These are phyloP conservation scores for Eragrostis nindensis DNA, from an alignment of 176 grass and related monocot genomes.

Conservation along the genomic window DNA sequence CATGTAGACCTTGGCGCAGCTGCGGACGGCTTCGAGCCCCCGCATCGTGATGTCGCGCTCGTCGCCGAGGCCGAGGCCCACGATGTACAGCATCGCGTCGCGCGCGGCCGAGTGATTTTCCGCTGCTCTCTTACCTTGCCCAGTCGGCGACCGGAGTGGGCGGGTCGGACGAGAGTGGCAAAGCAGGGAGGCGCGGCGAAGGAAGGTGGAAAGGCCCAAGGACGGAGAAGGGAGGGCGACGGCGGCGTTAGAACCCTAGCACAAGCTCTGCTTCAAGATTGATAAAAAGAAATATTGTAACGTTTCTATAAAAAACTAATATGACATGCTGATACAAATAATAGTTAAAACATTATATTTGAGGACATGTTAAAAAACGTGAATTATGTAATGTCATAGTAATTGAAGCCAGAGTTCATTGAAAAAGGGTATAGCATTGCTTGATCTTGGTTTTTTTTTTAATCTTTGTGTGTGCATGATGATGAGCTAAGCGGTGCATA, in stretches of 20 bases:
- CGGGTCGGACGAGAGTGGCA: not conserved
- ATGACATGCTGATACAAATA: too few species aligned
- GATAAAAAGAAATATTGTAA: too few species aligned
- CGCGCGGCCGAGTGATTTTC: not conserved
- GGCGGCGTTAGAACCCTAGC: conserved; percentile 1
- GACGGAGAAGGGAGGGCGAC: not conserved
- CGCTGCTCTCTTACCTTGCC: not conserved
- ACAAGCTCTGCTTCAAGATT: not conserved
- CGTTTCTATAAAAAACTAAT: too few species aligned
- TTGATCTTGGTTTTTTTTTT: too few species aligned
- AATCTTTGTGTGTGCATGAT: too few species aligned
- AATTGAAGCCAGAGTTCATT: too few species aligned
- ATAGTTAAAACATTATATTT: too few species aligned
- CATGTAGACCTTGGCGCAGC: conserved; percentile 79
- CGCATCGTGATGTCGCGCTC: conserved; percentile 86
- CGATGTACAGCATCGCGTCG: conserved; percentile 72
- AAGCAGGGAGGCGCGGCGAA: not conserved
- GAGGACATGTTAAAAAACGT: too few species aligned
- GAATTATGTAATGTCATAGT: too few species aligned
- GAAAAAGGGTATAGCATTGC: too few species aligned
- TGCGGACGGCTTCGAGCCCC: conserved; percentile 77
- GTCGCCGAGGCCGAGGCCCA: conserved; percentile 79
- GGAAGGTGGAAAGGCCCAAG: not conserved
- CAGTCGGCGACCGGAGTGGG: not conserved
- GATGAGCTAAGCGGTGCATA: too few species aligned